These are phyloP conservation scores for Phytophthora chlamydospora DNA, from an alignment of 352 stramenopile species.

Conservation along the genomic window DNA sequence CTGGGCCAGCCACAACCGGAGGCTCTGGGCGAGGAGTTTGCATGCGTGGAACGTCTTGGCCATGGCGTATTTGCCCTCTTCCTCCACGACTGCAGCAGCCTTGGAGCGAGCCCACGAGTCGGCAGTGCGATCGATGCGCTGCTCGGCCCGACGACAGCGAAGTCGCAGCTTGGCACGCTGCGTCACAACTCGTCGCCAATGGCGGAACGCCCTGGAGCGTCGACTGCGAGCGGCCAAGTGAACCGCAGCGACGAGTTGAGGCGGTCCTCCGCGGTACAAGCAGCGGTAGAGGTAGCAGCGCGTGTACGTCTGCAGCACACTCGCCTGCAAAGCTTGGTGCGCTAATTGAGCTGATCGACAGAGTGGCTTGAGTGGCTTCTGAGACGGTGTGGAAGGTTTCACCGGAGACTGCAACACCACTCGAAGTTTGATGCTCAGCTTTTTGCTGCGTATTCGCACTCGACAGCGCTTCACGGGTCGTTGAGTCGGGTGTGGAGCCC, in stretches of 20 bases:
- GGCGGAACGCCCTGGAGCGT: constrained; percentile 15
- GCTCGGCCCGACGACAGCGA: constrained; percentile 19
- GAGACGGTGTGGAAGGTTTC: background rate
- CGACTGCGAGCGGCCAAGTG: constrained; percentile 25
- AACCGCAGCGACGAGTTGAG: constrained; percentile 27
- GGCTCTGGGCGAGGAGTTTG: constrained; percentile 24
- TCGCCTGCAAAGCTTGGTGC: constrained; percentile 28
- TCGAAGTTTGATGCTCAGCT: constrained; percentile 23
- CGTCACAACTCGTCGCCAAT: constrained; percentile 19
- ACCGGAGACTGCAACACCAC: background rate
- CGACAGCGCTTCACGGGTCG: background rate
- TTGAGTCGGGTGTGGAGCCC: background rate
- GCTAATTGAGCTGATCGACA: constrained; percentile 23
- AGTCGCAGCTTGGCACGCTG: constrained; percentile 22
- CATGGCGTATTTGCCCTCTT: constrained; percentile 54
- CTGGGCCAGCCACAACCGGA: constrained; percentile 33
- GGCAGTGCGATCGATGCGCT: constrained; percentile 9
- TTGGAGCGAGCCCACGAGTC: constrained; percentile 5
- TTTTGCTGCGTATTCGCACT: constrained; percentile 14
- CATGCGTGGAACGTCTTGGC: constrained; percentile 51
- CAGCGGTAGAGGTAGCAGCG: constrained; percentile 32
- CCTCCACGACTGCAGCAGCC: constrained; percentile 27
- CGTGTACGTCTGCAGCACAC: constrained; percentile 30
- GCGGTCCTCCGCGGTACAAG: constrained; percentile 20
- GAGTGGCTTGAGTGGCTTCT: constrained; percentile 14